Conservation (phyloP, 2,329 filamentous ascomycete genomes). For the Aspergillus brunneoviolaceus region DNA sequence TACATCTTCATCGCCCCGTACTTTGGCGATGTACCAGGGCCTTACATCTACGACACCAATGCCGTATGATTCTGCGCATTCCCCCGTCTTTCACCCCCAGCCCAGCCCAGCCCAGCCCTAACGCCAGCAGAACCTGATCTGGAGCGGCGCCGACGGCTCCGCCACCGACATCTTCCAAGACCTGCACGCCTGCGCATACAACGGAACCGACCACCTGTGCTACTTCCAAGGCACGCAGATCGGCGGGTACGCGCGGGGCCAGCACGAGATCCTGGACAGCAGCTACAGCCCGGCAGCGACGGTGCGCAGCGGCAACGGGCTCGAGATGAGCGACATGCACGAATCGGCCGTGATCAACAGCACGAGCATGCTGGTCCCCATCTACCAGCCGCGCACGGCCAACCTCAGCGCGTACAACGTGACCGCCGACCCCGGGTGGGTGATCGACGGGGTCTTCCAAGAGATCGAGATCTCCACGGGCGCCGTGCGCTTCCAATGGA, state of each 20-base stretch:
- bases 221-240: conserved; percentile 43
- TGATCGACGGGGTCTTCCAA: conserved; percentile 15
- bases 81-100: not conserved
- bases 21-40: conserved; percentile 39
- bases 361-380: not conserved
- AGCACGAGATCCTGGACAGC: conserved; percentile 42
- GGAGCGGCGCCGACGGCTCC: conserved; percentile 37
- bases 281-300: conserved; percentile 38
- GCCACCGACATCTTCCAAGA: conserved; percentile 38
- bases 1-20: conserved; percentile 44
- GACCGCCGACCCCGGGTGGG: not conserved
- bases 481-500: conserved; percentile 10
- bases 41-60: conserved; percentile 44
- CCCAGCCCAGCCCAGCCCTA: not conserved
- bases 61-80: conserved; percentile 19
- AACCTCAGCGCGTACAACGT: conserved; percentile 1
- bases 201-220: conserved; percentile 39
- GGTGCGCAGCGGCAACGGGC: conserved; percentile 17
- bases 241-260: conserved; percentile 41
- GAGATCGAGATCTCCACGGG: conserved; percentile 5
- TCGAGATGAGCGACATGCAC: conserved; percentile 5
- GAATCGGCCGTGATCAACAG: conserved; percentile 4
- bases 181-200: conserved; percentile 38
- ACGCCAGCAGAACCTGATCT: conserved; percentile 34
- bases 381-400: conserved; percentile 2